phyloP scores from a whole-genome alignment of 495 filamentous ascomycete genomes.

The Aspergillus ellipticus region DNA sequence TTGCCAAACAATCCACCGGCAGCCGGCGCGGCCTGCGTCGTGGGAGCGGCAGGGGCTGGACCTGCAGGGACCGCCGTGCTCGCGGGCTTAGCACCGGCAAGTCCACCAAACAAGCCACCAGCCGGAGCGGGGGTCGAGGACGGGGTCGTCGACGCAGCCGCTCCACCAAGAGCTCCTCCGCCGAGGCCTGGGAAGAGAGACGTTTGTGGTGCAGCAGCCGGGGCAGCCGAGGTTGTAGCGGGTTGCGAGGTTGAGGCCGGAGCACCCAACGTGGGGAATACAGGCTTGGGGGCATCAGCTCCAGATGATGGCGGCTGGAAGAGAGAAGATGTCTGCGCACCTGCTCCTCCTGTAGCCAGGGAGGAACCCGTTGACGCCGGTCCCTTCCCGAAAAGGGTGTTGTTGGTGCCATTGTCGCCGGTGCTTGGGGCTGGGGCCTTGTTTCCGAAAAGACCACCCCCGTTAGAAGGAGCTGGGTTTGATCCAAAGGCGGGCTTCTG shows the following conservation, averaged over 20 bases:
- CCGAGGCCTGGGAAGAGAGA: slow-evolving; percentile 35
- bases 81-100: slow-evolving; percentile 35
- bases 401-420: slow-evolving; percentile 19
- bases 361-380: slow-evolving; percentile 9
- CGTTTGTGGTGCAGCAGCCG: slow-evolving; percentile 38
- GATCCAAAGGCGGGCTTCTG: slow-evolving; percentile 34
- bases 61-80: slow-evolving; percentile 27
- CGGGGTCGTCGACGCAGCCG: slow-evolving; percentile 33
- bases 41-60: slow-evolving; percentile 25
- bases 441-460: slow-evolving; percentile 39
- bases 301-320: slow-evolving; percentile 35
- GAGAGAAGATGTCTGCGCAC: slow-evolving; percentile 30
- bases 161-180: slow-evolving; percentile 29
- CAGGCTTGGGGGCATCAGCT: slow-evolving; percentile 27
- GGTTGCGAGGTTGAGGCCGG: slow-evolving; percentile 24
- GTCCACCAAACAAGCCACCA: slow-evolving; percentile 34
- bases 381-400: slow-evolving; percentile 29
- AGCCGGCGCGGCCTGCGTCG: slow-evolving; percentile 21
- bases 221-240: slow-evolving; percentile 29
- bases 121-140: slow-evolving; percentile 39
- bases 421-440: slow-evolving; percentile 28
- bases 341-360: slow-evolving; percentile 13
- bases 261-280: slow-evolving; percentile 27
- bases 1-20: slow-evolving; percentile 28
- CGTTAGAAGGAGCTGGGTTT: slow-evolving; percentile 23